A percentile compares a stretch with the other conserved stretches of the same genome.
These are phyloP conservation scores for Phyllosticta citribraziliensis DNA, from an alignment of 2,329 filamentous ascomycete species.

Conservation along the genomic window DNA sequence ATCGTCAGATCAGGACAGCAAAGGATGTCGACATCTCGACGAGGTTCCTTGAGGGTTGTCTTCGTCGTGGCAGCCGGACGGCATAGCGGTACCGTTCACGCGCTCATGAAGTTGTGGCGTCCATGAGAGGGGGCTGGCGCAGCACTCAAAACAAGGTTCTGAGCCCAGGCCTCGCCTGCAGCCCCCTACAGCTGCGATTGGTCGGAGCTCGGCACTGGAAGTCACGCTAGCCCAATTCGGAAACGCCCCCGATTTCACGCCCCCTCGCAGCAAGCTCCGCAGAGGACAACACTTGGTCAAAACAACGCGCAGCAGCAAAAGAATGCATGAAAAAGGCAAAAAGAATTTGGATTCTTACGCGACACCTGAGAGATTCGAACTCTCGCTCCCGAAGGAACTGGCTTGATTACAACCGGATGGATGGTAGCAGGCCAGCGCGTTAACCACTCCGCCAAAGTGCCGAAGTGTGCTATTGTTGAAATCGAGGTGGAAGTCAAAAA, in stretches of 20 bases:
- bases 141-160: too few species aligned
- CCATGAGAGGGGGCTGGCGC: too few species aligned
- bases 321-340: neutral
- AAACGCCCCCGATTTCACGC: neutral
- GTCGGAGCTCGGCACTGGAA: too few species aligned
- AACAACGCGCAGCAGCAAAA: neutral
- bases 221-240: neutral
- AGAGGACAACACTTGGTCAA: neutral
- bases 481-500: too few species aligned
- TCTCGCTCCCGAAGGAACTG: conserved; percentile 10
- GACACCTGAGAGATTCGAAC: conserved; percentile 10
- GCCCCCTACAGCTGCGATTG: too few species aligned
- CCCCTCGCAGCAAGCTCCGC: neutral
- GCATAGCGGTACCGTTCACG: too few species aligned
- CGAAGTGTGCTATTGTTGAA: neutral
- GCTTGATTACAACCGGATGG: neutral
- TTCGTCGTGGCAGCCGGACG: too few species aligned
- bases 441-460: conserved; percentile 10
- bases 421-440: conserved; percentile 10
- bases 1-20: too few species aligned
- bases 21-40: too few species aligned
- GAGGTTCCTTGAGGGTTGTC: too few species aligned
- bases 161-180: too few species aligned
- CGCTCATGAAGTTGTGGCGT: too few species aligned
- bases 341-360: neutral